Conservation (phyloP, 2,329 filamentous ascomycete genomes). For the Colletotrichum viniferum region DNA sequence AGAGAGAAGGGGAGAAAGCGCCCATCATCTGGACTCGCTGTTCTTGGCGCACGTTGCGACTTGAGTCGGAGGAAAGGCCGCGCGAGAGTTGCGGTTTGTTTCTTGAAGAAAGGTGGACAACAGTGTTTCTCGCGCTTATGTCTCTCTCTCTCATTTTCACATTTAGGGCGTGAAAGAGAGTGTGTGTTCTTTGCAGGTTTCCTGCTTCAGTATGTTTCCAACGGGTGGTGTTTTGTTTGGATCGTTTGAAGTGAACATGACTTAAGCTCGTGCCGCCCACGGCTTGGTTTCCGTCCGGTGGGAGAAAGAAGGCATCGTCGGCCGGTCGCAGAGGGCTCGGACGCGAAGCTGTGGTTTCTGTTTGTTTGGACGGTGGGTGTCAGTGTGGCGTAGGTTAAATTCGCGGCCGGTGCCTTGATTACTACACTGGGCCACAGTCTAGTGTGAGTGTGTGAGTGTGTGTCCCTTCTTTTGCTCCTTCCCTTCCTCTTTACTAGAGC, state of each 20-base stretch:
- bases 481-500: neutral
- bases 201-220: neutral
- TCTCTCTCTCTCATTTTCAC: neutral
- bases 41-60: conserved; percentile 19
- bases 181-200: neutral
- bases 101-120: neutral
- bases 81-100: neutral
- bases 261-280: neutral
- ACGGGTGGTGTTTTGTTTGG: neutral
- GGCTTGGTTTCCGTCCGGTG: neutral
- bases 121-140: too few relatives aligned
- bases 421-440: neutral
- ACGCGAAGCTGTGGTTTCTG: conserved; percentile 5
- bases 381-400: conserved; percentile 16
- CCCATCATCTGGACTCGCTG: conserved; percentile 16
- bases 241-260: neutral
- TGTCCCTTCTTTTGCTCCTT: neutral
- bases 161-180: neutral
- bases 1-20: neutral
- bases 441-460: neutral
- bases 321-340: neutral
- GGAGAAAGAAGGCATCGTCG: neutral
- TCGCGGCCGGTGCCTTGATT: neutral
- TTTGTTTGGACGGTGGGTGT: conserved; percentile 10
- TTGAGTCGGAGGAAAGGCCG: conserved; percentile 1